A percentile compares a stretch with the other conserved stretches of the same genome.
These are phyloP conservation scores for Singerocomus inundabilis DNA, from an alignment of 1,284 basidiomycete genomes.

Conservation along the genomic window DNA sequence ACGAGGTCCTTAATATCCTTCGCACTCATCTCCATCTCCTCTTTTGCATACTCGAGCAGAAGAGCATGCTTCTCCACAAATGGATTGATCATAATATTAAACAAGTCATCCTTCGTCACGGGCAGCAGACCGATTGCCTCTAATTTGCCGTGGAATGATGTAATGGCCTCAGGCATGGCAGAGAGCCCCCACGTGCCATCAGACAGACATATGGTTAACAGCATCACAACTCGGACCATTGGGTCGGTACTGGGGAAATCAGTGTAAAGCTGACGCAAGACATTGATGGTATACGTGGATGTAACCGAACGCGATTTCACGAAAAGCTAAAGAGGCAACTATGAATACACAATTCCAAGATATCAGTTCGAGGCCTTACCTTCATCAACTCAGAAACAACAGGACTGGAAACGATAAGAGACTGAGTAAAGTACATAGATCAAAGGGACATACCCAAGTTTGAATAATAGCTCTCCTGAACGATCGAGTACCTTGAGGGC, in stretches of 20 bases:
- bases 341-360: conserved; percentile 11
- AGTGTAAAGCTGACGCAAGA: conserved; percentile 55
- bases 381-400: conserved; percentile 61
- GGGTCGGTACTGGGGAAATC: conserved; percentile 63
- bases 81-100: conserved; percentile 62
- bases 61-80: conserved; percentile 59
- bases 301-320: conserved; percentile 64
- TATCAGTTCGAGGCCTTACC: conserved; percentile 35
- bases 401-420: conserved; percentile 36
- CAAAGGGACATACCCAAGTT: conserved; percentile 47
- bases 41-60: conserved; percentile 55
- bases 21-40: conserved; percentile 41
- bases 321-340: conserved; percentile 51
- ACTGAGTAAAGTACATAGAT: conserved; percentile 7
- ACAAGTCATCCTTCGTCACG: conserved; percentile 55
- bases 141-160: conserved; percentile 39
- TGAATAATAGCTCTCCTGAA: conserved; percentile 58
- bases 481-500: conserved; percentile 66
- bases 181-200: conserved; percentile 39
- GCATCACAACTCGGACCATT: conserved; percentile 62
- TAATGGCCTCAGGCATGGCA: conserved; percentile 33
- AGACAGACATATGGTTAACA: conserved; percentile 60
- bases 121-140: conserved; percentile 53
- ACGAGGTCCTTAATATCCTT: conserved; percentile 46
- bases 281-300: conserved; percentile 44